These are phyloP conservation scores for Flueggea neowawraea DNA, from an alignment of 441 rosid genomes.

Conservation along the genomic window DNA sequence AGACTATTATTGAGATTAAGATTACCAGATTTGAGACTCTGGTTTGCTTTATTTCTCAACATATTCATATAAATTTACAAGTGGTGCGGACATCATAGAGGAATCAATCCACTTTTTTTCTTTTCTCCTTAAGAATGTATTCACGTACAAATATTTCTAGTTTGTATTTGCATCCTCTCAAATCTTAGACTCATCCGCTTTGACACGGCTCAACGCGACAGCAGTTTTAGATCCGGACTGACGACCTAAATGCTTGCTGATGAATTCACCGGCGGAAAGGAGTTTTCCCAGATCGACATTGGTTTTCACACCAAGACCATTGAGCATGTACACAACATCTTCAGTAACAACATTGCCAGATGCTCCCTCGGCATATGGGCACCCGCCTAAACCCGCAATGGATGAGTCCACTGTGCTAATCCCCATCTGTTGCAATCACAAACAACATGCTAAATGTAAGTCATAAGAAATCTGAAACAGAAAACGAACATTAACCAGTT, in stretches of 20 bases:
- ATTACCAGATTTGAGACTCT: too few species aligned
- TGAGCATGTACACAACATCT: constrained; percentile 90
- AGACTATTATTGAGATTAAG: too few species aligned
- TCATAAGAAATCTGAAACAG: too few species aligned
- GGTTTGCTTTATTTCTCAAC: too few species aligned
- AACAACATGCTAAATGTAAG: background rate
- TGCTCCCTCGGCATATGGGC: constrained; percentile 97
- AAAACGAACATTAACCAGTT: too few species aligned
- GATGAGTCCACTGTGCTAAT: constrained; percentile 82
- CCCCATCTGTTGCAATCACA: constrained; percentile 63
- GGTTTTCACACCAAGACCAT: constrained; percentile 81
- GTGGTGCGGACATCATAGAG: too few species aligned
- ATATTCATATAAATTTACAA: too few species aligned
- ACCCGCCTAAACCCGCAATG: constrained; percentile 88
- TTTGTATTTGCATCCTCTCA: constrained; percentile 14
- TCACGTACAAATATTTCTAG: too few species aligned
- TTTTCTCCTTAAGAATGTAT: too few species aligned
- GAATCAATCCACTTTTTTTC: too few species aligned
- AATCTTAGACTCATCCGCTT: constrained; percentile 79
- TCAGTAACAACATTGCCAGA: constrained; percentile 94
- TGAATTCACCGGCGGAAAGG: constrained; percentile 77
- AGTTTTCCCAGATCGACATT: constrained; percentile 83
- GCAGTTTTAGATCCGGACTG: constrained; percentile 83
- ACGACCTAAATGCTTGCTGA: constrained; percentile 69
- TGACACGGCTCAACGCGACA: constrained; percentile 53